Conservation (phyloP, 2,329 filamentous ascomycete genomes). For the Elsinoe ampelina region DNA sequence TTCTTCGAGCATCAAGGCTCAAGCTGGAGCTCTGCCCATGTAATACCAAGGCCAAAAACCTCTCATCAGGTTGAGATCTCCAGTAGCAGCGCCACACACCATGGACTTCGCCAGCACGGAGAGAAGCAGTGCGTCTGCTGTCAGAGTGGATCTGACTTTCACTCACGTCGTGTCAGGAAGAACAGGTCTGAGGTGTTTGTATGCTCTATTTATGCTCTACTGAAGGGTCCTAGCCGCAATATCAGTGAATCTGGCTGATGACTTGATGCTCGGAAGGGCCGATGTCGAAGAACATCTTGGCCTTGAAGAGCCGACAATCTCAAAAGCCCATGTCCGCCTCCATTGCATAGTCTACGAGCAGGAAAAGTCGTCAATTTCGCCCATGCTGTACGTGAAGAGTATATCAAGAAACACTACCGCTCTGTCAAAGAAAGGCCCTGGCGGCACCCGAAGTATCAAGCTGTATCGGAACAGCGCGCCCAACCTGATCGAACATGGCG, state of each 20-base stretch:
- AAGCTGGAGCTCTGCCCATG: too few relatives aligned
- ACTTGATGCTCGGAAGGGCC: slow-evolving; percentile 22
- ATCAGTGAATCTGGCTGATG: neutral
- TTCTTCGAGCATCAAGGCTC: neutral
- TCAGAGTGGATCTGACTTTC: neutral
- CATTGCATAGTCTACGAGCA: slow-evolving; percentile 40
- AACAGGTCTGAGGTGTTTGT: slow-evolving; percentile 6
- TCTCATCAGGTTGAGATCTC: too few relatives aligned
- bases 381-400: slow-evolving; percentile 40
- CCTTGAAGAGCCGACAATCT: slow-evolving; percentile 30
- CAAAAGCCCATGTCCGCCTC: slow-evolving; percentile 37
- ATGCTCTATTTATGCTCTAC: neutral
- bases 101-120: neutral
- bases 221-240: neutral
- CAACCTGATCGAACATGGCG: slow-evolving; percentile 36
- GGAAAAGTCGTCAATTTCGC: slow-evolving; percentile 29
- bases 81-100: neutral
- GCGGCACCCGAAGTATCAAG: neutral
- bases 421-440: slow-evolving; percentile 23
- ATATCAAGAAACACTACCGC: slow-evolving; percentile 37
- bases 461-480: slow-evolving; percentile 26
- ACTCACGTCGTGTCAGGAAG: neutral
- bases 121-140: neutral
- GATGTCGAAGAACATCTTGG: slow-evolving; percentile 20
- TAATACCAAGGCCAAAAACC: too few relatives aligned